Evolutionary conservation across 805 yeast genomes (phyloP).

Genomic region (Wickerhamomyces tratensis): DNA sequence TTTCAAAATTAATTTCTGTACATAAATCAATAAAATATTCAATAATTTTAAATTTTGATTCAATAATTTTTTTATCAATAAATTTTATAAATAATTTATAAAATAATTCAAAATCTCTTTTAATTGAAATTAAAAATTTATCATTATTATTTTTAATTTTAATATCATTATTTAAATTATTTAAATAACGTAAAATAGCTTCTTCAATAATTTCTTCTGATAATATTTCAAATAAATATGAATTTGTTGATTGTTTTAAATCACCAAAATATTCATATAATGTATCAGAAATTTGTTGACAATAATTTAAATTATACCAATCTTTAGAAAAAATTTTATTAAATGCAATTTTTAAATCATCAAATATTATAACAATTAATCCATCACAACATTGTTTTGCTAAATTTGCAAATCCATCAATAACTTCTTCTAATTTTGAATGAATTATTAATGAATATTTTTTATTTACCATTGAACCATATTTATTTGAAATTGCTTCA

Average conservation of each 20-base stretch:
- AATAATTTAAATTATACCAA: conserved; percentile 58
- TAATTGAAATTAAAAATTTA: conserved; percentile 40
- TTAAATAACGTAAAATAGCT: conserved; percentile 37
- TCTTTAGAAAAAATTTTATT: conserved; percentile 50
- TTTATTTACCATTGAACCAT: conserved; percentile 56
- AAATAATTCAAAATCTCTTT: conserved; percentile 50
- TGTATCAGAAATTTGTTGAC: conserved; percentile 60
- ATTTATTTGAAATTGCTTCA: conserved; percentile 59
- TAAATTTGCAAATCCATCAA: conserved; percentile 71
- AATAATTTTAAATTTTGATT: conserved; percentile 43
- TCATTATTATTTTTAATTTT: conserved; percentile 32
- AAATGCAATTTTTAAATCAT: conserved; percentile 59
- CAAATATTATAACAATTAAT: conserved; percentile 51
- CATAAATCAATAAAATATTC: conserved; percentile 54
- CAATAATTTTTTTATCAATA: conserved; percentile 30
- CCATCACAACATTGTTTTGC: conserved; percentile 55
- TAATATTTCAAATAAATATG: conserved; percentile 43
- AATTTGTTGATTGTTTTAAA: conserved; percentile 40
- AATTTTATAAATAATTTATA: conserved; percentile 41
- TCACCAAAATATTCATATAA: conserved; percentile 68
- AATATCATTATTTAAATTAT: conserved; percentile 32
- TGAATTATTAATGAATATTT: conserved; percentile 53
- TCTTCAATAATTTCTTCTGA: conserved; percentile 45
- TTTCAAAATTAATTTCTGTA: conserved; percentile 33
- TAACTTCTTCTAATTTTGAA: conserved; percentile 47